A percentile compares a stretch with the other conserved stretches of the same genome.
phyloP scores from a whole-genome alignment of 2,329 filamentous ascomycete species.

The Ophiocordyceps camponoti-leonardi region DNA sequence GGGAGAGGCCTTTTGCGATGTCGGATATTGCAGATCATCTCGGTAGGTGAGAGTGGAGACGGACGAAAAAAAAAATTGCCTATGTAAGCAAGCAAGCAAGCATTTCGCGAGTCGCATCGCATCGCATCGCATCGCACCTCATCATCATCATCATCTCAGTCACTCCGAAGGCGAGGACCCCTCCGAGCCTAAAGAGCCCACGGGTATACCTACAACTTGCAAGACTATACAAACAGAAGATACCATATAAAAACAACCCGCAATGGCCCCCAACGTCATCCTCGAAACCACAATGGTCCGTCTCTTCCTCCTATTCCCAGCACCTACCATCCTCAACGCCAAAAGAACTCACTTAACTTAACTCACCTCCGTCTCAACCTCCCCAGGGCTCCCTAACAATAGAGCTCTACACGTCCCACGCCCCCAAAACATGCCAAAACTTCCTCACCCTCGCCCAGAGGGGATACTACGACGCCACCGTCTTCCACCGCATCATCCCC shows the following conservation, averaged over 20 bases:
- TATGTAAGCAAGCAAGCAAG: background rate
- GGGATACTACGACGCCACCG: constrained; percentile 72
- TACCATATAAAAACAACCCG: background rate
- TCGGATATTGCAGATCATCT: too few relatives aligned
- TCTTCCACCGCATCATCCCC: constrained; percentile 90
- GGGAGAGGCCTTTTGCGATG: too few relatives aligned
- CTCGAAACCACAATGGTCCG: constrained; percentile 75
- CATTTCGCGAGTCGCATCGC: background rate
- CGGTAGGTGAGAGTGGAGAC: too few relatives aligned
- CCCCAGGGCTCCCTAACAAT: constrained; percentile 62
- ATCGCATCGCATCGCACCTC: background rate
- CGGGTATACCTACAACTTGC: background rate
- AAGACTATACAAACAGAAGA: background rate
- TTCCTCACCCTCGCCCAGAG: constrained; percentile 64
- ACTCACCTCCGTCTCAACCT: background rate
- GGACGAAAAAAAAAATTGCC: background rate
- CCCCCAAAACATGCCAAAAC: constrained; percentile 78
- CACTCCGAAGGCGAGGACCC: too few relatives aligned
- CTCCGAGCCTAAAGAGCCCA: too few relatives aligned
- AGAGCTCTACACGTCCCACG: constrained; percentile 81
- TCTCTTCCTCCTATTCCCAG: background rate
- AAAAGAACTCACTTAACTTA: background rate
- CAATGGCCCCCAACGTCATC: constrained; percentile 61
- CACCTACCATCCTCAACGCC: background rate
- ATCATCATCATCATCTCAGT: too few relatives aligned